phyloP scores from a whole-genome alignment of 2,329 filamentous ascomycete species.

The Tolypocladium album region DNA sequence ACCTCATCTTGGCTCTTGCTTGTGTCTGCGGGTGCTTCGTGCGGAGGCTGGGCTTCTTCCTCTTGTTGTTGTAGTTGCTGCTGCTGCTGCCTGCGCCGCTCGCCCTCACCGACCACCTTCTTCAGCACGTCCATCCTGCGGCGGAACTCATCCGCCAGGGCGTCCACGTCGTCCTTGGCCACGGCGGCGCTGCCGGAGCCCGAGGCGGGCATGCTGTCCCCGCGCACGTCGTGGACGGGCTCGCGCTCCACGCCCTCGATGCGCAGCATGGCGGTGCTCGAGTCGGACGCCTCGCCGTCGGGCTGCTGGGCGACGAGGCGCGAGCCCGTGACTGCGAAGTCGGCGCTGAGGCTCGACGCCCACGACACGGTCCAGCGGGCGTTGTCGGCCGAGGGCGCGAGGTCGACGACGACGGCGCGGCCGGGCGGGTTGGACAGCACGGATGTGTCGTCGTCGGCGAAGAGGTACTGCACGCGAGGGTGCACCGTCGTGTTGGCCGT shows the following conservation, averaged over 20 bases:
- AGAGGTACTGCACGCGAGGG: slow-evolving; percentile 83
- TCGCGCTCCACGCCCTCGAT: slow-evolving; percentile 28
- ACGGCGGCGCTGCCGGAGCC: slow-evolving; percentile 18
- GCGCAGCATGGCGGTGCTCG: slow-evolving; percentile 18
- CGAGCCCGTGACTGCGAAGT: slow-evolving; percentile 53
- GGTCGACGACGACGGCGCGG: slow-evolving; percentile 45
- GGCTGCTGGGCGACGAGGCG: slow-evolving; percentile 32
- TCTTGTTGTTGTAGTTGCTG: not conserved
- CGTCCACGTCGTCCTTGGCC: slow-evolving; percentile 35
- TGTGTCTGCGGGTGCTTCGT: not conserved
- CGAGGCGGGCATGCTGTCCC: slow-evolving; percentile 15
- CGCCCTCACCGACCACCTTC: slow-evolving; percentile 41
- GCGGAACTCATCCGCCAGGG: slow-evolving; percentile 46
- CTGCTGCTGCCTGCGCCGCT: slow-evolving; percentile 24
- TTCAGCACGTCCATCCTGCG: slow-evolving; percentile 43
- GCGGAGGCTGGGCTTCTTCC: not conserved
- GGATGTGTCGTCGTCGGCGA: slow-evolving; percentile 81
- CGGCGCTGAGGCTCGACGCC: slow-evolving; percentile 60
- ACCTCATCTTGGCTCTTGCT: not conserved
- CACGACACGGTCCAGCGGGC: slow-evolving; percentile 46
- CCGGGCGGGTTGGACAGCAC: slow-evolving; percentile 55
- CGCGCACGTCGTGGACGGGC: slow-evolving; percentile 13
- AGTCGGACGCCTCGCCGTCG: slow-evolving; percentile 17
- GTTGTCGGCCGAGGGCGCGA: slow-evolving; percentile 29
- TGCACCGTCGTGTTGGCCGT: slow-evolving; percentile 68